Conservation (phyloP, 2,329 filamentous ascomycete genomes). For the Elsinoe perseae region DNA sequence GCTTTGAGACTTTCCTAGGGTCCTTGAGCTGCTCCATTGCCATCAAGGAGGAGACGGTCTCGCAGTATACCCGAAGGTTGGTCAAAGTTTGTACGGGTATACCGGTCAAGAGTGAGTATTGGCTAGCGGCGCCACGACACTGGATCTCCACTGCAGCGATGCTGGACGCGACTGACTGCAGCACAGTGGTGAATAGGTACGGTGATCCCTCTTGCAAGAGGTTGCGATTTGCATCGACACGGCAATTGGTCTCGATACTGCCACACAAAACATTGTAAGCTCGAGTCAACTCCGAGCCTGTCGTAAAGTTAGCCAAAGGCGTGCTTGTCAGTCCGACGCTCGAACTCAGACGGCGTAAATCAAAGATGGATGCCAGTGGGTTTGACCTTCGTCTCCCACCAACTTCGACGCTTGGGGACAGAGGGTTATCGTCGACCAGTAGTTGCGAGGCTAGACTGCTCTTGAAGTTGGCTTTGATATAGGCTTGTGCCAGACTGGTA, state of each 20-base stretch:
- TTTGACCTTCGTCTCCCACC: not conserved
- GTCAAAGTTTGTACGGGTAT: slow-evolving; percentile 78
- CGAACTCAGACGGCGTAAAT: not conserved
- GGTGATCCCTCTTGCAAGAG: slow-evolving; percentile 32
- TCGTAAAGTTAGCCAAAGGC: not conserved
- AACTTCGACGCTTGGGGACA: not conserved
- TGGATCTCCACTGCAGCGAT: slow-evolving; percentile 87
- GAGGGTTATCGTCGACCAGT: not conserved
- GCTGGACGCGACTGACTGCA: slow-evolving; percentile 48
- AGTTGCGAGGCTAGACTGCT: not conserved
- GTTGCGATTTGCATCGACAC: not conserved
- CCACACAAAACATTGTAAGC: slow-evolving; percentile 9
- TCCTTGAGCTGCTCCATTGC: slow-evolving; percentile 15
- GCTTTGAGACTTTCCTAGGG: slow-evolving; percentile 3
- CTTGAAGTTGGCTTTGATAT: slow-evolving; percentile 5
- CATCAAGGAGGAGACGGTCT: slow-evolving; percentile 48
- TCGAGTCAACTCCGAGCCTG: slow-evolving; percentile 30
- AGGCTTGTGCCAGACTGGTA: not conserved
- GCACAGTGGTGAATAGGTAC: slow-evolving; percentile 51
- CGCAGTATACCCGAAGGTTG: slow-evolving; percentile 78
- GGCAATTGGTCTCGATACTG: slow-evolving; percentile 11
- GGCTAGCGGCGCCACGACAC: slow-evolving; percentile 66
- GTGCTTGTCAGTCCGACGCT: not conserved
- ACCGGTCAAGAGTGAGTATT: slow-evolving; percentile 67
- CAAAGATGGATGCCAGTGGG: slow-evolving; percentile 5